phyloP scores from a whole-genome alignment of 768 basidiomycete species.

The Baorangia bicolor region DNA sequence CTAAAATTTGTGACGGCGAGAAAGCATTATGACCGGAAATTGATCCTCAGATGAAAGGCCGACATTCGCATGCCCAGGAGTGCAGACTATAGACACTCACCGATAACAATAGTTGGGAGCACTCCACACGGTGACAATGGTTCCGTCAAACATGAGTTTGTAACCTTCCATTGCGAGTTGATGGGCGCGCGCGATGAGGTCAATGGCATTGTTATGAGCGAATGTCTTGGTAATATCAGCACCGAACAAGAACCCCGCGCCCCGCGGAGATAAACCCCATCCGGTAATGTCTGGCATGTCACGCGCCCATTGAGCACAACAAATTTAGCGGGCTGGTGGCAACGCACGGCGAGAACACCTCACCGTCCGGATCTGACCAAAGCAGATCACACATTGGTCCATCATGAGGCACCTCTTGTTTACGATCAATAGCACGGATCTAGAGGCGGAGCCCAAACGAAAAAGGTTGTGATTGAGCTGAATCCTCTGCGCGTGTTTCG shows the following conservation, averaged over 20 bases:
- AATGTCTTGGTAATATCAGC: constrained; percentile 89
- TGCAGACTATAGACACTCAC: constrained; percentile 44
- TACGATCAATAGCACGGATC: constrained; percentile 94
- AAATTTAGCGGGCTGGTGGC: constrained; percentile 13
- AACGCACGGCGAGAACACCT: constrained; percentile 13
- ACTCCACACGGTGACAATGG: constrained; percentile 97
- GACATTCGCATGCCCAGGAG: constrained; percentile 14
- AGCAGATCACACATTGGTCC: constrained; percentile 98
- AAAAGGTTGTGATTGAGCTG: constrained; percentile 25
- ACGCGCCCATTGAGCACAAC: constrained; percentile 20
- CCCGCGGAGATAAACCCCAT: constrained; percentile 97
- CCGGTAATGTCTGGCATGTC: constrained; percentile 70
- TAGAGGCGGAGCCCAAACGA: constrained; percentile 31
- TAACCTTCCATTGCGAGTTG: constrained; percentile 98
- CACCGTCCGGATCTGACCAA: constrained; percentile 99
- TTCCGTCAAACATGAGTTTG: constrained; percentile 95
- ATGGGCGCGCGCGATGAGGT: constrained; percentile 95
- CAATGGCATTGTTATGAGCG: constrained; percentile 87
- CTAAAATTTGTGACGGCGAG: constrained; percentile 38
- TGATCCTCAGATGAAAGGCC: constrained; percentile 15
- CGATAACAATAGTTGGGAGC: constrained; percentile 98
- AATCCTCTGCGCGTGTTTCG: constrained; percentile 13
- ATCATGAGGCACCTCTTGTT: constrained; percentile 98
- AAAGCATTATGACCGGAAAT: constrained; percentile 26
- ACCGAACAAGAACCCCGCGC: constrained; percentile 95